These are phyloP conservation scores for Rhizophora mangle DNA, from an alignment of 345 rosid genomes.

Conservation along the genomic window DNA sequence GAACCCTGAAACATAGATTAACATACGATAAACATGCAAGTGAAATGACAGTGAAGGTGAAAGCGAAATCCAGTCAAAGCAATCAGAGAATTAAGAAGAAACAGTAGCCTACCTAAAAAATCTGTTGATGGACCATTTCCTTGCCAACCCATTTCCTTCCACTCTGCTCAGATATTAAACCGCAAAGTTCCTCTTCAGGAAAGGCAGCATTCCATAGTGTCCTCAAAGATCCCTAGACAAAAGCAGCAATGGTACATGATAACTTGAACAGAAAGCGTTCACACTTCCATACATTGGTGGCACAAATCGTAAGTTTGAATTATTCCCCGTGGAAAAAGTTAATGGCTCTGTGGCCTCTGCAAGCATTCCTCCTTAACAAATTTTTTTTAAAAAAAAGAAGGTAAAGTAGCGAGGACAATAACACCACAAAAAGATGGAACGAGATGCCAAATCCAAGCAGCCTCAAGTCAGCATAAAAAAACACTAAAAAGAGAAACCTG, in stretches of 20 bases:
- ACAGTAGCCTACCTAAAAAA: conserved; percentile 65
- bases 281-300: not conserved
- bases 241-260: conserved; percentile 18
- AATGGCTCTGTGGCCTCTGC: conserved; percentile 63
- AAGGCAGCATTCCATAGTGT: conserved; percentile 85
- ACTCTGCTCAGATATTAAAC: conserved; percentile 91
- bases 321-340: not conserved
- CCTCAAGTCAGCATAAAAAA: no score
- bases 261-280: conserved; percentile 4
- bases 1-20: conserved; percentile 68
- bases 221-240: conserved; percentile 69
- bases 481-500: no score
- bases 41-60: not conserved
- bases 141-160: conserved; percentile 99
- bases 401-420: not conserved
- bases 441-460: no score
- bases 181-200: conserved; percentile 85
- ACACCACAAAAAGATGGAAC: no score
- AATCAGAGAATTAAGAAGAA: not conserved
- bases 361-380: conserved; percentile 59
- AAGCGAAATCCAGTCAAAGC: conserved; percentile 1
- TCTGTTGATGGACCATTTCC: conserved; percentile 99
- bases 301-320: not conserved
- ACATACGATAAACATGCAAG: not conserved
- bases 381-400: no score